A percentile compares a stretch with the other conserved stretches of the same genome.
phyloP scores from a whole-genome alignment of 148 eudicot species.

The Cornus kousa region DNA sequence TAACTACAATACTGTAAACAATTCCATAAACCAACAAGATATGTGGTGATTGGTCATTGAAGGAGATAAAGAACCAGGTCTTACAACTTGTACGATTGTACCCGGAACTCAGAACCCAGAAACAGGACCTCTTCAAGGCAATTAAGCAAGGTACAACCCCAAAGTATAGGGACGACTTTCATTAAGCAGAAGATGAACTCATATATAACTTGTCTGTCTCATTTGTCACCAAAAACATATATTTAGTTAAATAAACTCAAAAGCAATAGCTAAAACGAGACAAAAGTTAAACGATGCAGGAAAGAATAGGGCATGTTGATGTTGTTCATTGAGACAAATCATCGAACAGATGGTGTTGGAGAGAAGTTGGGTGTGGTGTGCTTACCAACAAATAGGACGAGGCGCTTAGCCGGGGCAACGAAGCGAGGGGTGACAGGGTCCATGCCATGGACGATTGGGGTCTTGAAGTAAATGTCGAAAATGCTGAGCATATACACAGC shows the following conservation, averaged over 20 bases:
- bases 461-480: constrained; percentile 91
- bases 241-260: neutral
- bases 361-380: neutral
- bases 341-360: constrained; percentile 23
- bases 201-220: constrained; percentile 3
- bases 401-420: constrained; percentile 82
- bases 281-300: neutral
- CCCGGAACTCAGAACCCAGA: neutral
- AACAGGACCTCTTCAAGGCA: neutral
- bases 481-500: constrained; percentile 95
- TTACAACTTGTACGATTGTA: neutral
- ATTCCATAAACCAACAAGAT: no score
- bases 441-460: constrained; percentile 99
- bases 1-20: neutral
- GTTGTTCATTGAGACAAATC: constrained; percentile 16
- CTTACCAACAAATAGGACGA: constrained; percentile 77
- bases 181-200: neutral
- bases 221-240: neutral
- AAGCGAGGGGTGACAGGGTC: constrained; percentile 85
- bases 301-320: neutral
- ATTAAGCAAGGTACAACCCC: neutral
- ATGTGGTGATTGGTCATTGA: no score
- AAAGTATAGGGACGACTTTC: neutral
- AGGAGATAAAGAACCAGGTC: neutral
- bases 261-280: neutral